Percentiles rank a stretch among this genome's conserved stretches.
phyloP scores from a whole-genome alignment of 192 early-diverging fungal genomes.

The Entomortierella parvispora region DNA sequence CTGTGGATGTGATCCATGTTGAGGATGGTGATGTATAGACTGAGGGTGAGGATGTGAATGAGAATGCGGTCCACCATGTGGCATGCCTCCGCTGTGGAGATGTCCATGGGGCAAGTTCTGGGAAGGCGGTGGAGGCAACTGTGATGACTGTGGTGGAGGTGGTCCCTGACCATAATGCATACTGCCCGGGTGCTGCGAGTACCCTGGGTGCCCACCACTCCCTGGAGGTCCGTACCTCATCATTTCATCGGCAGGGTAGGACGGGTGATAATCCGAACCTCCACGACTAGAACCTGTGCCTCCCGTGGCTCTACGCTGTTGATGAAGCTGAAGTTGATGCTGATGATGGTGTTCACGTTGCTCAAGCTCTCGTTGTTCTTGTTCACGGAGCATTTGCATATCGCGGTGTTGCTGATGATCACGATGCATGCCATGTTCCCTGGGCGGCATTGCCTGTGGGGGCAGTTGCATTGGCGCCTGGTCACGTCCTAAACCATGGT shows the following conservation, averaged over 20 bases:
- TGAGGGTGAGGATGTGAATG: slow-evolving; percentile 39
- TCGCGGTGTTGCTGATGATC: slow-evolving; percentile 40
- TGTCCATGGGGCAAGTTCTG: slow-evolving; percentile 35
- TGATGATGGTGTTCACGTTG: slow-evolving; percentile 42
- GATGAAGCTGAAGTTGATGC: slow-evolving; percentile 27
- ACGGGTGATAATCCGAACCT: slow-evolving; percentile 34
- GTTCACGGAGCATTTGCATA: slow-evolving; percentile 43
- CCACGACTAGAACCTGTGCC: slow-evolving; percentile 24
- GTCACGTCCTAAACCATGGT: slow-evolving; percentile 26
- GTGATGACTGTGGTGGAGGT: slow-evolving; percentile 29
- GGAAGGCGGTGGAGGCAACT: slow-evolving; percentile 21
- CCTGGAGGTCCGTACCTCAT: slow-evolving; percentile 45
- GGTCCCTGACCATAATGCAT: slow-evolving; percentile 43
- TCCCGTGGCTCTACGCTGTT: slow-evolving; percentile 23
- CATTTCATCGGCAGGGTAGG: slow-evolving; percentile 35
- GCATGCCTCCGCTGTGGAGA: slow-evolving; percentile 30
- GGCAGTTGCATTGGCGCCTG: slow-evolving; percentile 8
- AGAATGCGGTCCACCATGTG: slow-evolving; percentile 34
- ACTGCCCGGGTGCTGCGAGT: slow-evolving; percentile 24
- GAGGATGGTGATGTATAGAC: slow-evolving; percentile 41
- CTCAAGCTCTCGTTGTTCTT: slow-evolving; percentile 34
- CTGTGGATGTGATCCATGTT: slow-evolving; percentile 26
- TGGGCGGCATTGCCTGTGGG: slow-evolving; percentile 31
- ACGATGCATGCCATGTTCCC: slow-evolving; percentile 28
- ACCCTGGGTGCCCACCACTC: slow-evolving; percentile 28